Evolutionary conservation across 768 basidiomycete genomes (phyloP).

Genomic region (Leccinum disarticulatum): DNA sequence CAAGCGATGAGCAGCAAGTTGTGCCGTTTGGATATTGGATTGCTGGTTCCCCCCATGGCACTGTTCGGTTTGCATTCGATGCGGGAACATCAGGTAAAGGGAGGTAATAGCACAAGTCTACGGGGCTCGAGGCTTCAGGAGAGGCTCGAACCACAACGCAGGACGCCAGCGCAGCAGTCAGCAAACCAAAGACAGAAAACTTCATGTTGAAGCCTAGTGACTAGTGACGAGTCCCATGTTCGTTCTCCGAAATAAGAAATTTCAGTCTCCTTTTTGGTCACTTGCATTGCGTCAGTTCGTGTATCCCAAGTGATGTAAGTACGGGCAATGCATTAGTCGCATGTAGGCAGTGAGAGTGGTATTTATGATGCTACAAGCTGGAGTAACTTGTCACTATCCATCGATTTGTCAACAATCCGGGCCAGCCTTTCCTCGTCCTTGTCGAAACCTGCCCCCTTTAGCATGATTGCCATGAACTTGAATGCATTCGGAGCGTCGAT

Average conservation of each 20-base stretch:
- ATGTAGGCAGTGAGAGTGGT: too few relatives aligned
- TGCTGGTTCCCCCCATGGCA: conserved; percentile 25
- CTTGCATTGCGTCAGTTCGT: too few relatives aligned
- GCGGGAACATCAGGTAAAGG: conserved; percentile 14
- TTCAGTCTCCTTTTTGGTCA: too few relatives aligned
- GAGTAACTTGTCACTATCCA: conserved; percentile 60
- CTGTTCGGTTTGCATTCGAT: conserved; percentile 18
- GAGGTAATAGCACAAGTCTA: conserved; percentile 18
- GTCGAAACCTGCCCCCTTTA: conserved; percentile 64
- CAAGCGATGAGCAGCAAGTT: conserved; percentile 27
- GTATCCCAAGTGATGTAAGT: too few relatives aligned
- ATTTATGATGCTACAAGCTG: conserved; percentile 55
- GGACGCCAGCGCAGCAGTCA: too few relatives aligned
- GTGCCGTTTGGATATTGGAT: conserved; percentile 22
- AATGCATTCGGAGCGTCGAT: conserved; percentile 90
- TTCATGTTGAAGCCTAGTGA: too few relatives aligned
- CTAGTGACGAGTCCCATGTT: too few relatives aligned
- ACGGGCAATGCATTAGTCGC: too few relatives aligned
- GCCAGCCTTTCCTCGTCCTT: conserved; percentile 54
- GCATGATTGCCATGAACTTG: conserved; percentile 68
- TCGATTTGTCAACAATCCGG: conserved; percentile 60
- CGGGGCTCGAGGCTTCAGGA: not conserved
- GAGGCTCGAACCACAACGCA: not conserved
- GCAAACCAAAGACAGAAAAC: too few relatives aligned
- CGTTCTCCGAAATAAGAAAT: too few relatives aligned